phyloP scores from a whole-genome alignment of 352 stramenopile species.

The Hyaloperonospora arabidopsidis region DNA sequence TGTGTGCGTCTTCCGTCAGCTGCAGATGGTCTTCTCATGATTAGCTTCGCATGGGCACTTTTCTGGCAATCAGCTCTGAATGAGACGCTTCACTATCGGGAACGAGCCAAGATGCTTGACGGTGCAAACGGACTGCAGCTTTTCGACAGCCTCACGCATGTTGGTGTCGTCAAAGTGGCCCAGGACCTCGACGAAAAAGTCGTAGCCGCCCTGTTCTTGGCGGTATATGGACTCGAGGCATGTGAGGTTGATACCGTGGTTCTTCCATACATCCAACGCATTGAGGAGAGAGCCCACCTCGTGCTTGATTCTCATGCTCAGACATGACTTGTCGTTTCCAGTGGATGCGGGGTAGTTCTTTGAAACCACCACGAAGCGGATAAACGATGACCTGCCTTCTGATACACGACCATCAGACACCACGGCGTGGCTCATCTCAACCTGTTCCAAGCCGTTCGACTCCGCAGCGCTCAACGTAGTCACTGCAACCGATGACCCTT shows the following conservation, averaged over 20 bases:
- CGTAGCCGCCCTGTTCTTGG: slow-evolving; percentile 57
- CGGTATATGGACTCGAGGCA: slow-evolving; percentile 85
- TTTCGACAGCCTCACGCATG: slow-evolving; percentile 44
- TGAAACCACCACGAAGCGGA: slow-evolving; percentile 71
- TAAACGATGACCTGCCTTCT: slow-evolving; percentile 38
- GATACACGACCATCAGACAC: slow-evolving; percentile 34
- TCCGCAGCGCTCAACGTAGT: slow-evolving; percentile 43
- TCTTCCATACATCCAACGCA: slow-evolving; percentile 78
- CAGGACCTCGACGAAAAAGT: slow-evolving; percentile 82
- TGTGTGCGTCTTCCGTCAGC: slow-evolving; percentile 14
- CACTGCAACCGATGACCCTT: slow-evolving; percentile 41
- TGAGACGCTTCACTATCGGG: slow-evolving; percentile 46
- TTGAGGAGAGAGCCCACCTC: slow-evolving; percentile 78
- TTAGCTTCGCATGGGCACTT: not conserved
- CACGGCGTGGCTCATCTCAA: slow-evolving; percentile 47
- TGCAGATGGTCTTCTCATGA: not conserved
- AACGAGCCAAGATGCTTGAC: slow-evolving; percentile 80
- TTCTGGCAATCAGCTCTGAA: slow-evolving; percentile 28
- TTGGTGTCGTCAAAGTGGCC: slow-evolving; percentile 68
- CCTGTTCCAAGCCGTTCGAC: slow-evolving; percentile 32
- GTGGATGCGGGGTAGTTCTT: slow-evolving; percentile 56
- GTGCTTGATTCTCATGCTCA: slow-evolving; percentile 83
- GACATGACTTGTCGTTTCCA: slow-evolving; percentile 73
- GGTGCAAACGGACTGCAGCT: slow-evolving; percentile 47
- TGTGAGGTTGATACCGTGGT: slow-evolving; percentile 71